A percentile compares a stretch with the other conserved stretches of the same genome.
phyloP scores from a whole-genome alignment of 106 monocot species.

The Phalaenopsis aphrodite region DNA sequence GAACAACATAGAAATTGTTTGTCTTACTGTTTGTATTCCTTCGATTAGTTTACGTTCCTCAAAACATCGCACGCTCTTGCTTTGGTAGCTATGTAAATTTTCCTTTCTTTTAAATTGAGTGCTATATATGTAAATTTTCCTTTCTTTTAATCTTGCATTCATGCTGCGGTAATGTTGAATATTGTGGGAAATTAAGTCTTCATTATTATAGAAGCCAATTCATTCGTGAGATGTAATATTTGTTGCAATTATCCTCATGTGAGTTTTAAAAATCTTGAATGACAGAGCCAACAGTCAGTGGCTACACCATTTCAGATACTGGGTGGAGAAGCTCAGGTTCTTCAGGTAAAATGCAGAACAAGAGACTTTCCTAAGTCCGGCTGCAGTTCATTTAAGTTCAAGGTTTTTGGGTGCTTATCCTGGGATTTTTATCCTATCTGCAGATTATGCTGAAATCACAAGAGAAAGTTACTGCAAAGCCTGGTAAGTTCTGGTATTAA shows the following conservation, averaged over 20 bases:
- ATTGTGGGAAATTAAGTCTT: not conserved
- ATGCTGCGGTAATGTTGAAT: not conserved
- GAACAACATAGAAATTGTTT: not conserved
- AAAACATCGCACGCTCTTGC: not conserved
- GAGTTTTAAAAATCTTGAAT: constrained; percentile 6
- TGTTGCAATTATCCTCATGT: not conserved
- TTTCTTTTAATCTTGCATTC: too few relatives aligned
- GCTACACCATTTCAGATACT: constrained; percentile 90
- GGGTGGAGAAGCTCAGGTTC: constrained; percentile 87
- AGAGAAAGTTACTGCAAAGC: constrained; percentile 82
- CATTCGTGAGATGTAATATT: not conserved
- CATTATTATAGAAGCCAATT: not conserved
- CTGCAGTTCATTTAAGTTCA: not conserved
- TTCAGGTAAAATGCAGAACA: constrained; percentile 49
- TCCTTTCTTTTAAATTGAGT: not conserved
- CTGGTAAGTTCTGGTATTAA: constrained; percentile 39
- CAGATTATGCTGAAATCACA: constrained; percentile 96
- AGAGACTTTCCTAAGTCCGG: not conserved
- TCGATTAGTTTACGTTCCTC: not conserved
- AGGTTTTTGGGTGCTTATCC: not conserved
- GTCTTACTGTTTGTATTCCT: not conserved
- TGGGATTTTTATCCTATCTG: constrained; percentile 5
- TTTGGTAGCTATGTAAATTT: not conserved
- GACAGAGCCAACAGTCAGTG: constrained; percentile 54
- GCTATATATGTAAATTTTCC: not conserved